These are phyloP conservation scores for Starmerella davenportii DNA, from an alignment of 805 yeast species.

Conservation along the genomic window DNA sequence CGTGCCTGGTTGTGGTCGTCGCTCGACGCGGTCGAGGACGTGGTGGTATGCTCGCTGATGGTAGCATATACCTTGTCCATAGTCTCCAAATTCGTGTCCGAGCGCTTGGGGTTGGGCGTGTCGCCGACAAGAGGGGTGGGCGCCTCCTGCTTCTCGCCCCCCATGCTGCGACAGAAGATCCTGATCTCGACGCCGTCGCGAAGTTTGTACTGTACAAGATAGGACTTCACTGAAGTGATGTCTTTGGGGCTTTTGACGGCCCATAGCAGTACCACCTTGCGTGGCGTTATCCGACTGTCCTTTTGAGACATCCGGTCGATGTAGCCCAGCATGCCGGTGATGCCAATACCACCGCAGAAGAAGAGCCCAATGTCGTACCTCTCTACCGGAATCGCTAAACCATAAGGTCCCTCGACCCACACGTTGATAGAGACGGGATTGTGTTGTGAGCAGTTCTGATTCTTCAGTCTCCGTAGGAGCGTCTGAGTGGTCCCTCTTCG, in stretches of 20 bases:
- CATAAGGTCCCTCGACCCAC: slow-evolving; percentile 47
- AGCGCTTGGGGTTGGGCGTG: too few relatives aligned
- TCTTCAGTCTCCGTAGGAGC: slow-evolving; percentile 23
- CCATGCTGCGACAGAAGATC: slow-evolving; percentile 5
- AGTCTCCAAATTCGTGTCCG: too few relatives aligned
- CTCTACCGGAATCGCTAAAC: slow-evolving; percentile 31
- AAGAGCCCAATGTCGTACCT: slow-evolving; percentile 32
- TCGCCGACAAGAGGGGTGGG: too few relatives aligned
- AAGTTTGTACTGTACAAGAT: slow-evolving; percentile 9
- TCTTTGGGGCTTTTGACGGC: slow-evolving; percentile 18
- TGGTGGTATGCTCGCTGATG: too few relatives aligned
- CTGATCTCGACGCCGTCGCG: slow-evolving; percentile 10
- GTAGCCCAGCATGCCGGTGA: slow-evolving; percentile 37
- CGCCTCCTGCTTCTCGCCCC: too few relatives aligned
- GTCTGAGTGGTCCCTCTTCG: slow-evolving; percentile 37
- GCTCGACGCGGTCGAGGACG: too few relatives aligned
- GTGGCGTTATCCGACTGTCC: slow-evolving; percentile 5
- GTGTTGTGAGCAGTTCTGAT: slow-evolving; percentile 21
- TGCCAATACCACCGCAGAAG: slow-evolving; percentile 49
- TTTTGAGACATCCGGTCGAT: slow-evolving; percentile 21
- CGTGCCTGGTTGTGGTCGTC: too few relatives aligned
- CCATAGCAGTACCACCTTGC: slow-evolving; percentile 20
- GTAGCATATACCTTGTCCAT: too few relatives aligned
- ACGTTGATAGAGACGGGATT: slow-evolving; percentile 26
- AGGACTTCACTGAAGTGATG: slow-evolving; percentile 19